Percentiles rank a stretch among this genome's conserved stretches.
Conservation (phyloP, 306 rosid species). For the Prosopis cineraria region DNA sequence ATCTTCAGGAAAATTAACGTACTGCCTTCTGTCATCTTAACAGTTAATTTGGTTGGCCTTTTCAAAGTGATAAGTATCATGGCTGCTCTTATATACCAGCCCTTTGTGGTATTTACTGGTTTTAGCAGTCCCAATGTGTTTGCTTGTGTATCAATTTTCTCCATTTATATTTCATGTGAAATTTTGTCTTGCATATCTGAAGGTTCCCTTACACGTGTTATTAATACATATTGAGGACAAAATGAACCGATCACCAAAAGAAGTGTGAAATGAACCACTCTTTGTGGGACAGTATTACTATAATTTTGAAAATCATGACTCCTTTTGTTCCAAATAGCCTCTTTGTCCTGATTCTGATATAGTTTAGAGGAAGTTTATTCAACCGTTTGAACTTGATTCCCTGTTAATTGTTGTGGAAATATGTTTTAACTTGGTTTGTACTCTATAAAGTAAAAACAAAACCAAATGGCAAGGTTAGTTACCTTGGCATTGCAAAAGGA, state of each 20-base stretch:
- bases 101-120: conserved; percentile 18
- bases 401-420: neutral
- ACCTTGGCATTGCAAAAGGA: neutral
- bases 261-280: neutral
- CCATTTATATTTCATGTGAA: neutral
- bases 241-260: neutral
- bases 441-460: neutral
- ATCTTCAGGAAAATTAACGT: neutral
- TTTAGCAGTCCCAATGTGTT: conserved; percentile 7
- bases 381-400: neutral
- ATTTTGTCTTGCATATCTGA: neutral
- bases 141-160: neutral
- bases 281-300: neutral
- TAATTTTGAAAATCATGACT: neutral
- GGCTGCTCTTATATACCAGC: conserved; percentile 7
- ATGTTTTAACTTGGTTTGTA: neutral
- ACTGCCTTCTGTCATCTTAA: conserved; percentile 1
- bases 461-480: neutral
- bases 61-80: conserved; percentile 11
- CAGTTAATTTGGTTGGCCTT: neutral
- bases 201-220: neutral
- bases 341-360: neutral
- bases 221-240: neutral
- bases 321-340: neutral
- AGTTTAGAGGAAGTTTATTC: neutral